Evolutionary conservation across 2,329 filamentous ascomycete species (phyloP).

Genomic region (Neonectria sp.): DNA sequence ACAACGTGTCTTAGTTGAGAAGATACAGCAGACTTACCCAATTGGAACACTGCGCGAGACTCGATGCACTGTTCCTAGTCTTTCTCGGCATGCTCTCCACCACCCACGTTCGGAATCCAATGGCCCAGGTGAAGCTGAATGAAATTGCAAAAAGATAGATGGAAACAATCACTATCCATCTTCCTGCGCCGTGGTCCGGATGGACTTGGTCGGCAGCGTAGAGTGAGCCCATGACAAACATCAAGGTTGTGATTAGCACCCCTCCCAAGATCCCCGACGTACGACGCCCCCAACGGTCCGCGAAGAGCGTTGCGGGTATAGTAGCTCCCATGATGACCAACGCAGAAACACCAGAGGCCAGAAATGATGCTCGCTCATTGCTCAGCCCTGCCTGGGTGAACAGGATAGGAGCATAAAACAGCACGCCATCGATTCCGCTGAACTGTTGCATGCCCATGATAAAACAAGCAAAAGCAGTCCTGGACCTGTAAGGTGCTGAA

Average conservation of each 20-base stretch:
- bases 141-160: slow-evolving; percentile 66
- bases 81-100: slow-evolving; percentile 70
- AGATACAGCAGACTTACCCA: slow-evolving; percentile 55
- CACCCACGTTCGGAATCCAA: slow-evolving; percentile 67
- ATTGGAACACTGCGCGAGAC: slow-evolving; percentile 67
- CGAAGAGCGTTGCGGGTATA: slow-evolving; percentile 67
- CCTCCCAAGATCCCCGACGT: slow-evolving; percentile 69
- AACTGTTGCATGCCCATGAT: slow-evolving; percentile 73
- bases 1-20: neutral
- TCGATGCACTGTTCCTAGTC: slow-evolving; percentile 69
- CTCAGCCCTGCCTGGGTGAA: slow-evolving; percentile 72
- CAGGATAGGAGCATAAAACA: slow-evolving; percentile 73
- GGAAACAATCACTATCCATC: slow-evolving; percentile 66
- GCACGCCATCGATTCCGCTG: slow-evolving; percentile 72
- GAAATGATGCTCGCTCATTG: slow-evolving; percentile 66
- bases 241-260: slow-evolving; percentile 62
- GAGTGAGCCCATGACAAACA: slow-evolving; percentile 67
- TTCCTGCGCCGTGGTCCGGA: slow-evolving; percentile 53
- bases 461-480: slow-evolving; percentile 69
- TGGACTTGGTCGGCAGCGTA: slow-evolving; percentile 62
- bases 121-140: slow-evolving; percentile 66
- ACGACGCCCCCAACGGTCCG: slow-evolving; percentile 70
- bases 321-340: slow-evolving; percentile 69
- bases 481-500: slow-evolving; percentile 56
- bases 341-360: slow-evolving; percentile 73